Percentiles rank a stretch among this genome's conserved stretches.
Evolutionary conservation across 345 rosid genomes (phyloP).

Genomic region (Arabis hirsuta): DNA sequence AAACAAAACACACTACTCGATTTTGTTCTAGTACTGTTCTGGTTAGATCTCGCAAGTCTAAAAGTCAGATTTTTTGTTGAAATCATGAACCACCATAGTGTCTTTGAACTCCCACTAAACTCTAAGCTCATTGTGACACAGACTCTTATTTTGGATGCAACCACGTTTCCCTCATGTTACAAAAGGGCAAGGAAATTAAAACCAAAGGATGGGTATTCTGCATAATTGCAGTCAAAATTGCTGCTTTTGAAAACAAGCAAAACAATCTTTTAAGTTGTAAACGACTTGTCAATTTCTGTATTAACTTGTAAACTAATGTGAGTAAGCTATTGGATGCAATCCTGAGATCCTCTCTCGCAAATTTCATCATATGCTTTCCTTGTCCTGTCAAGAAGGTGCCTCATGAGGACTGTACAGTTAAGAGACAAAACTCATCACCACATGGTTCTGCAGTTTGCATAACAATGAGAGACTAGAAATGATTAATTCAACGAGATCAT

Average conservation of each 20-base stretch:
- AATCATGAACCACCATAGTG: not conserved
- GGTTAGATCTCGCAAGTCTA: not conserved
- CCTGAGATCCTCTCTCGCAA: conserved; percentile 47
- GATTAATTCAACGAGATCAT: too few relatives aligned
- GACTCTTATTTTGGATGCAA: not conserved
- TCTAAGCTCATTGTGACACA: not conserved
- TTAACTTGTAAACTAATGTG: not conserved
- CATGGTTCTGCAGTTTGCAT: not conserved
- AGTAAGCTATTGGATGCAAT: conserved; percentile 16
- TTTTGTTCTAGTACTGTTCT: not conserved
- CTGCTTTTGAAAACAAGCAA: not conserved
- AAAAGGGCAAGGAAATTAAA: not conserved
- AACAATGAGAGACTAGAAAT: too few relatives aligned
- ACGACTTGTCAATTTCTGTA: not conserved
- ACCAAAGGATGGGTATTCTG: not conserved
- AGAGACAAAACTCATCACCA: not conserved
- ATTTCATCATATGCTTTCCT: conserved; percentile 53
- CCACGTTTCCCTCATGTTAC: not conserved
- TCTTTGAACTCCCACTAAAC: not conserved
- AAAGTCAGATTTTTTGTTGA: not conserved
- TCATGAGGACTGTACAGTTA: conserved; percentile 46
- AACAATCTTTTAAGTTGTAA: too few relatives aligned
- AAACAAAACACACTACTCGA: too few relatives aligned
- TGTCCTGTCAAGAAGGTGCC: conserved; percentile 45
- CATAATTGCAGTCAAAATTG: not conserved